Percentiles rank a stretch among this genome's conserved stretches.
Conservation (phyloP, 495 filamentous ascomycete species). For the Annulohypoxylon bovei region DNA sequence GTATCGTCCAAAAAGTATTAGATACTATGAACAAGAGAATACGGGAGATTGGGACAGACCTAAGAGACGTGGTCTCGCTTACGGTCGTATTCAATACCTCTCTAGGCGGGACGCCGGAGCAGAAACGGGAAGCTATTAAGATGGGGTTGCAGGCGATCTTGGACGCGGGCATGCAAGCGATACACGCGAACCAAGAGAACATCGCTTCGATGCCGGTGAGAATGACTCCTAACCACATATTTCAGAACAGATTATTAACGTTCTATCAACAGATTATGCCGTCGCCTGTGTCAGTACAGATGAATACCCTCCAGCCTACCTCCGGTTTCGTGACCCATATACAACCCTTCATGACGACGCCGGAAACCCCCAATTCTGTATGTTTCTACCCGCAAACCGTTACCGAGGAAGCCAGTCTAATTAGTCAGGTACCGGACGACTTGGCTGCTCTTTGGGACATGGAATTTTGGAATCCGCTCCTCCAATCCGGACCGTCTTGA, state of each 20-base stretch:
- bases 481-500: constrained; percentile 15
- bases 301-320: constrained; percentile 25
- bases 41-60: constrained; percentile 45
- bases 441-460: constrained; percentile 39
- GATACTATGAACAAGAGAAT: constrained; percentile 42
- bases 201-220: constrained; percentile 44
- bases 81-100: constrained; percentile 47
- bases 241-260: constrained; percentile 1
- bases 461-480: constrained; percentile 42
- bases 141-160: constrained; percentile 42
- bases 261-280: constrained; percentile 31
- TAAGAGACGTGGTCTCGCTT: constrained; percentile 49
- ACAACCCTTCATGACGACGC: constrained; percentile 35
- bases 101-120: constrained; percentile 40
- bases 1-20: constrained; percentile 44
- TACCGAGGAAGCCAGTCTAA: constrained; percentile 7
- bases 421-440: constrained; percentile 36
- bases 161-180: constrained; percentile 42
- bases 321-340: constrained; percentile 30
- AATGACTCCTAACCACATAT: neutral
- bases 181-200: constrained; percentile 40
- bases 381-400: neutral
- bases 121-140: constrained; percentile 40
- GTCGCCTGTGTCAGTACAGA: constrained; percentile 23
- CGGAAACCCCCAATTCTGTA: constrained; percentile 35